Conservation (phyloP, 2,329 filamentous ascomycete genomes). For the Cordyceps javanica region DNA sequence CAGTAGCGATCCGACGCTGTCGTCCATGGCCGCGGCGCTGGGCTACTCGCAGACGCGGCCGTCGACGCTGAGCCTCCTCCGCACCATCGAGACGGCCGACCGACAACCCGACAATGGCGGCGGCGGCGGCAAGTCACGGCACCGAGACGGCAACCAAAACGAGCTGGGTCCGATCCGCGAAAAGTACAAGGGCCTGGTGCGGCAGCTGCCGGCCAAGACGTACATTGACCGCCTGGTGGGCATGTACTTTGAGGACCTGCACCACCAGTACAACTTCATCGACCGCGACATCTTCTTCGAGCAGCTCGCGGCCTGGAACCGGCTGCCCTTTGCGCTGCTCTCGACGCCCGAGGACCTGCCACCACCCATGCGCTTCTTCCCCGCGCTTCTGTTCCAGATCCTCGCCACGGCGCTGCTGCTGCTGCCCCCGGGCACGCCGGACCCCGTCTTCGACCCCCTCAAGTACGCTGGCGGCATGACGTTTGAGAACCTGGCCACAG, state of each 20-base stretch:
- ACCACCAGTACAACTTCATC: slow-evolving; percentile 52
- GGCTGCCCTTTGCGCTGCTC: slow-evolving; percentile 45
- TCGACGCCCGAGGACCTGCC: slow-evolving; percentile 43
- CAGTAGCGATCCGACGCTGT: slow-evolving; percentile 26
- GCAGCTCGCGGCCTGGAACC: slow-evolving; percentile 50
- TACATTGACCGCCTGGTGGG: slow-evolving; percentile 49
- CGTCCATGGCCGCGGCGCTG: slow-evolving; percentile 41
- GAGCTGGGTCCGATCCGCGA: slow-evolving; percentile 35
- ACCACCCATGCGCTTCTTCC: slow-evolving; percentile 49
- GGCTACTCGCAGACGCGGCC: slow-evolving; percentile 46
- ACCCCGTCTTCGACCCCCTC: slow-evolving; percentile 46
- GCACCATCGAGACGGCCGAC: slow-evolving; percentile 44
- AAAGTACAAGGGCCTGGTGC: slow-evolving; percentile 52
- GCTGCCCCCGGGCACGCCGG: slow-evolving; percentile 37
- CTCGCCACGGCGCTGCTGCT: slow-evolving; percentile 49
- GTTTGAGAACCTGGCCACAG: slow-evolving; percentile 53
- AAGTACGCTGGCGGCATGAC: slow-evolving; percentile 55
- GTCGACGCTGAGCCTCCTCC: slow-evolving; percentile 50
- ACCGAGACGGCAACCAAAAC: neutral
- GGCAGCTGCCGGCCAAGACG: slow-evolving; percentile 48
- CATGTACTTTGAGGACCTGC: slow-evolving; percentile 52
- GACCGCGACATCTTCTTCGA: slow-evolving; percentile 46
- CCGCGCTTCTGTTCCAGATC: slow-evolving; percentile 54
- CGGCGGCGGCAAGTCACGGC: neutral
- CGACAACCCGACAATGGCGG: slow-evolving; percentile 24